A percentile compares a stretch with the other conserved stretches of the same genome.
Conservation (phyloP, 371 early-diverging fungal species). For the Lichtheimia ramosa region DNA sequence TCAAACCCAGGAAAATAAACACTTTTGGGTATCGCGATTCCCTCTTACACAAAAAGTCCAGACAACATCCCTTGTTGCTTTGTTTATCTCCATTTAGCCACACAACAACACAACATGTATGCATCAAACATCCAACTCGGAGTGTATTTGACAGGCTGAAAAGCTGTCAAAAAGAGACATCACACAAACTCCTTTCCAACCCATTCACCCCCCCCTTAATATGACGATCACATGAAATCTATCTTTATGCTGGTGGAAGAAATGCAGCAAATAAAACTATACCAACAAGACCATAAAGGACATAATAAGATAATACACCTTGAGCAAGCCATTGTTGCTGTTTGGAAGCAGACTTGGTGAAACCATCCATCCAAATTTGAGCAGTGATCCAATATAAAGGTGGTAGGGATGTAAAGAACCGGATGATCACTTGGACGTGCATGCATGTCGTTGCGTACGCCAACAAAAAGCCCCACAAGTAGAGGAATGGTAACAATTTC, state of each 20-base stretch:
- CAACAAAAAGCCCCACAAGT: conserved; percentile 70
- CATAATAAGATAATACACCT: conserved; percentile 56
- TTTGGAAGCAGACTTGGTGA: not conserved
- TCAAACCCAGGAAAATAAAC: no score
- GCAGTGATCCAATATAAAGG: conserved; percentile 82
- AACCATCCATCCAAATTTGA: conserved; percentile 43
- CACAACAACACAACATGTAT: no score
- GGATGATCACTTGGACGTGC: conserved; percentile 90
- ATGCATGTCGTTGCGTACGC: conserved; percentile 66
- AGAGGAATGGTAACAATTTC: conserved; percentile 46
- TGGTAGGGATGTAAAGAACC: conserved; percentile 85
- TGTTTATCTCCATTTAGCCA: no score
- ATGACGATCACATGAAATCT: no score
- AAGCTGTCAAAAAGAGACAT: no score
- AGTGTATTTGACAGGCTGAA: no score
- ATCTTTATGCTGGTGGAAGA: conserved; percentile 77
- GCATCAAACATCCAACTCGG: no score
- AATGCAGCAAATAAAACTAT: conserved; percentile 79
- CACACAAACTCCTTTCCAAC: no score
- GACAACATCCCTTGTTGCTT: no score
- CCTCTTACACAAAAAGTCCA: no score
- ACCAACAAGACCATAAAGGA: conserved; percentile 71
- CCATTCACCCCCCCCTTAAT: no score
- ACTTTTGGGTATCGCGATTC: no score
- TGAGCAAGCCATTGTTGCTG: conserved; percentile 28